phyloP scores from a whole-genome alignment of 805 yeast species.

The Ogataea pignaliae region DNA sequence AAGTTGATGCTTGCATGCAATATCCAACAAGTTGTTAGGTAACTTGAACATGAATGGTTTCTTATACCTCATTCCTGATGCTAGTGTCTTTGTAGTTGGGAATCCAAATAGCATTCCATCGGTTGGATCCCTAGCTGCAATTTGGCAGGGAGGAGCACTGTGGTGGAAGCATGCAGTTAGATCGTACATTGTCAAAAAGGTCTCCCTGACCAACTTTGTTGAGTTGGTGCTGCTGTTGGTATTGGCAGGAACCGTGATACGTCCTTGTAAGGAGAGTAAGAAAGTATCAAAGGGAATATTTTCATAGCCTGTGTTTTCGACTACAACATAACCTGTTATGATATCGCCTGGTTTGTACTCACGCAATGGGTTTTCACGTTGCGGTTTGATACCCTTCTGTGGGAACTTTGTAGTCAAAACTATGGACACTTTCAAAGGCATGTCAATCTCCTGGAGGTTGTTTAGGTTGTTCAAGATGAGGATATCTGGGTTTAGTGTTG shows the following conservation, averaged over 20 bases:
- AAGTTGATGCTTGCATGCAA: constrained; percentile 41
- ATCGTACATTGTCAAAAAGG: constrained; percentile 47
- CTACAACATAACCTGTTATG: constrained; percentile 46
- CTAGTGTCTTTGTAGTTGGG: constrained; percentile 39
- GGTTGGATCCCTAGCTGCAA: constrained; percentile 15
- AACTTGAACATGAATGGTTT: constrained; percentile 55
- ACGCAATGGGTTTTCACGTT: constrained; percentile 33
- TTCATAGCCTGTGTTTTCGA: constrained; percentile 4
- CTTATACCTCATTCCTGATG: constrained; percentile 46
- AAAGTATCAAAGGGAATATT: constrained; percentile 59
- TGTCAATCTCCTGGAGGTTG: constrained; percentile 16
- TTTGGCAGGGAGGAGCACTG: constrained; percentile 13
- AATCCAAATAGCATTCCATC: constrained; percentile 35
- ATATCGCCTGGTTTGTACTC: constrained; percentile 66
- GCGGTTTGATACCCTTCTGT: constrained; percentile 6
- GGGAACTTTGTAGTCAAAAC: constrained; percentile 42
- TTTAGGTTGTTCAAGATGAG: constrained; percentile 24
- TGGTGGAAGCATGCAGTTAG: constrained; percentile 47
- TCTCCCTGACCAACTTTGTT: constrained; percentile 15
- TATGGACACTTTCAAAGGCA: constrained; percentile 24
- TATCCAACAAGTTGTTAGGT: constrained; percentile 49
- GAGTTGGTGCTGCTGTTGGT: not conserved
- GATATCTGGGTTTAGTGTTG: constrained; percentile 16
- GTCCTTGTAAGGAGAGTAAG: constrained; percentile 52
- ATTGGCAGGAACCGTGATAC: constrained; percentile 22